Evolutionary conservation across 1,284 basidiomycete genomes (phyloP).

Genomic region (Cutaneotrichosporon spelunceum): DNA sequence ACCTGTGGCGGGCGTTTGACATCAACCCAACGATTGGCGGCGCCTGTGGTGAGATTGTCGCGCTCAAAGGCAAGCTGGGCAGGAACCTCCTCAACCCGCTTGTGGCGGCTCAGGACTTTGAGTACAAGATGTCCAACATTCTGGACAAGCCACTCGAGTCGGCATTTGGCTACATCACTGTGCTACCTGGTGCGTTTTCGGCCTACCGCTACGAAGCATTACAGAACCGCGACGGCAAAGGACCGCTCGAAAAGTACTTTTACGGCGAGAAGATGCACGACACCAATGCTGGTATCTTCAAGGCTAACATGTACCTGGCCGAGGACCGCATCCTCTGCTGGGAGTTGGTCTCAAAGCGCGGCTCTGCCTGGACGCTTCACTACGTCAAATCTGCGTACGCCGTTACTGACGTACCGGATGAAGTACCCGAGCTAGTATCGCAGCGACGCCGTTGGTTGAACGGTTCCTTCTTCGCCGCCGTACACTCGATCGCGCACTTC

Average conservation of each 20-base stretch:
- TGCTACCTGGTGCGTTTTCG: slow-evolving; percentile 88
- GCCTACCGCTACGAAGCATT: slow-evolving; percentile 68
- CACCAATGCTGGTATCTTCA: slow-evolving; percentile 80
- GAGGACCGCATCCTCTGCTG: slow-evolving; percentile 79
- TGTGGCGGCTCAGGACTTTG: slow-evolving; percentile 57
- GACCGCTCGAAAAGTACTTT: slow-evolving; percentile 95
- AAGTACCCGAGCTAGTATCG: slow-evolving; percentile 83
- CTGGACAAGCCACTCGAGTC: slow-evolving; percentile 77
- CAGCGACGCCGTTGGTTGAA: slow-evolving; percentile 95
- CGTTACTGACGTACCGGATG: slow-evolving; percentile 86
- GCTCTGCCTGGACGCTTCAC: slow-evolving; percentile 81
- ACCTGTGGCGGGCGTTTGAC: slow-evolving; percentile 96
- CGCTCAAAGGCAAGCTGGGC: slow-evolving; percentile 79
- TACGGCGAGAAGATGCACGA: slow-evolving; percentile 90
- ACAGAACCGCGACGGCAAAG: slow-evolving; percentile 81
- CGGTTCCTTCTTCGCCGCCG: slow-evolving; percentile 92
- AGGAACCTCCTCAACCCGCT: slow-evolving; percentile 76
- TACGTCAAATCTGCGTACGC: slow-evolving; percentile 91
- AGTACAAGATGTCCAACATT: slow-evolving; percentile 96
- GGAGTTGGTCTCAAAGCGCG: slow-evolving; percentile 87
- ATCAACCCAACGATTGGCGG: slow-evolving; percentile 94
- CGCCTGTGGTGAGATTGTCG: slow-evolving; percentile 94
- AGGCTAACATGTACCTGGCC: slow-evolving; percentile 92
- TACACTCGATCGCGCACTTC: slow-evolving; percentile 86
- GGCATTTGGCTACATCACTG: slow-evolving; percentile 87